phyloP scores from a whole-genome alignment of 345 rosid species.

The Populus ilicifolia region DNA sequence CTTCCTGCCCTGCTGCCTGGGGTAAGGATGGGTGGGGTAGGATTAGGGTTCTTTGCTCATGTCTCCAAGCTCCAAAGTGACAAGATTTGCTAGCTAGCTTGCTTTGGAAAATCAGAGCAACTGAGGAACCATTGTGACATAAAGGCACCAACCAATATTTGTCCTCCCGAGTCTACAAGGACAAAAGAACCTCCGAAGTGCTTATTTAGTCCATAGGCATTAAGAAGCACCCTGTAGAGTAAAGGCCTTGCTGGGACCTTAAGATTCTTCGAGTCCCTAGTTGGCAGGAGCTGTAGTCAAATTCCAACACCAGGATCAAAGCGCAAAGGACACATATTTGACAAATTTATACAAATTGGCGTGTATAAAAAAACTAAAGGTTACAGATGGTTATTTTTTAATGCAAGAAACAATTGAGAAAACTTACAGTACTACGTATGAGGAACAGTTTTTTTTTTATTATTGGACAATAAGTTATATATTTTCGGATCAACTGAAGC shows the following conservation, averaged over 20 bases:
- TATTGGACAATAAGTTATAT: no score
- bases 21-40: conserved; percentile 2
- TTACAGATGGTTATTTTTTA: no score
- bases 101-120: conserved; percentile 2
- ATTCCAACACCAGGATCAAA: no score
- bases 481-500: no score
- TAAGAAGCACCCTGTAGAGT: background rate
- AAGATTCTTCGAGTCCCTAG: background rate
- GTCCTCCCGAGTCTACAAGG: background rate
- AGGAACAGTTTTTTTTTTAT: no score
- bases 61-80: background rate
- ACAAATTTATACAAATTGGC: no score
- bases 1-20: background rate
- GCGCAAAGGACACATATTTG: no score
- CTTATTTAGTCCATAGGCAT: background rate
- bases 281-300: background rate
- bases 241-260: conserved; percentile 1
- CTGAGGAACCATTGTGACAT: background rate
- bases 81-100: background rate
- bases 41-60: background rate
- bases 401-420: no score
- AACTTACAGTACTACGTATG: no score
- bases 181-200: conserved; percentile 4
- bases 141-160: background rate
- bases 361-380: no score